These are phyloP conservation scores for Plasmodium ovale DNA, from an alignment of 169 alveolate species.

Conservation along the genomic window DNA sequence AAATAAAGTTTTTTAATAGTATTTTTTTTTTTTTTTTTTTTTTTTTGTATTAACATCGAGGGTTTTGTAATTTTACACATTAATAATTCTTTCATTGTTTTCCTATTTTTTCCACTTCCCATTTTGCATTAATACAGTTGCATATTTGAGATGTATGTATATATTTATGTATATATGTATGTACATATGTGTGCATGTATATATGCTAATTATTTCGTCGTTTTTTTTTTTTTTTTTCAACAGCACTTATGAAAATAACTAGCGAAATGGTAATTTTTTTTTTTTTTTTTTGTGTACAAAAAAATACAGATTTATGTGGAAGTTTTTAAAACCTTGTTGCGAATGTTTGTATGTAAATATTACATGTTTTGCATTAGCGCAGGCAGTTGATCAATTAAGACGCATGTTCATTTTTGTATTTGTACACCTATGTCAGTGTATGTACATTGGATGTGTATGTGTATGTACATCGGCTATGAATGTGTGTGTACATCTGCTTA, in stretches of 20 bases:
- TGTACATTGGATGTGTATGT: background rate
- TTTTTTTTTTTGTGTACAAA: too few relatives aligned
- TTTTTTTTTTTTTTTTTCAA: constrained; percentile 4
- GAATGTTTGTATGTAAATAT: background rate
- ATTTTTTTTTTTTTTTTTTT: too few relatives aligned
- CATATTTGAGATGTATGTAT: background rate
- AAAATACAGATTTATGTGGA: too few relatives aligned
- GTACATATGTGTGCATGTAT: background rate
- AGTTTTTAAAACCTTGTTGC: too few relatives aligned
- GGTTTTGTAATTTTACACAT: constrained; percentile 26
- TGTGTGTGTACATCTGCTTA: too few relatives aligned
- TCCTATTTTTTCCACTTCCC: too few relatives aligned
- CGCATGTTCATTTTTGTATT: background rate
- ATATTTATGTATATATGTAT: constrained; percentile 10
- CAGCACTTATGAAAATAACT: background rate
- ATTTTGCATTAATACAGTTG: background rate
- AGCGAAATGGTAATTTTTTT: too few relatives aligned
- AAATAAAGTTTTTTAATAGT: constrained; percentile 7
- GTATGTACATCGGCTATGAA: background rate
- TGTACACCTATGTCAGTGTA: background rate
- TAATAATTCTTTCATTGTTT: background rate
- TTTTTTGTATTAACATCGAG: constrained; percentile 19
- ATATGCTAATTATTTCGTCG: background rate
- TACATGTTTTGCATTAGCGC: background rate
- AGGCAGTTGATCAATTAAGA: background rate